Base-by-base conservation (phyloP, 371 early-diverging fungal species). In the Mortierella sp. region DNA sequence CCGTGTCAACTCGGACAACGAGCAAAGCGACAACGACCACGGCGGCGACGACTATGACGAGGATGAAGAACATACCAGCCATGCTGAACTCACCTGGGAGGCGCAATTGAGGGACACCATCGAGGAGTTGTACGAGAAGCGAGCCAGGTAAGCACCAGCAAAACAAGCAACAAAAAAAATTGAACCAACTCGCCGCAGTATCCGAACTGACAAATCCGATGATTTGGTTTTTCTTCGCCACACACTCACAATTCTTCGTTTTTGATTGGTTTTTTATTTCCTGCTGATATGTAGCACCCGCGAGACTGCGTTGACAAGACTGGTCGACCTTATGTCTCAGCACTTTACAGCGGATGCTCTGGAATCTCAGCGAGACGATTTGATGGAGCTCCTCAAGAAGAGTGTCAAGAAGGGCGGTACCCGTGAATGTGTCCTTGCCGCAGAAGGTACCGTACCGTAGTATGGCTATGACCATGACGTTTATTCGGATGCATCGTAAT, bases 381-480 rank as follows among this genome's bases (percentile, higher is more conserved):
- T 87, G 24, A 74, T 94, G 52, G 90, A 91, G 16, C 68, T 89
- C 29, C 86, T 95, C 58, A 90, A 89, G 55, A 88, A 89, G 45
- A 90, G 91, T 22, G 74, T 91, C 45, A 86, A 87, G 63, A 89
- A 88, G 72, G 86, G 86, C 61, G 89, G 88, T 37, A 70, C 80
- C 4, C 85, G 86, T 37, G 95, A 95, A 74, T 87, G 86, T n/a
- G 79, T 87, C 64, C 84, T 92, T 44, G 93, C 94, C 41, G 88
- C 90, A 11, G 86, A 87, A 64, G 94, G 87, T 89, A 16, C 44
- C 41, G 2, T n/a, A n/a, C n/a, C n/a, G n/a, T 31, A 19, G 34
- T 19, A n/a, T n/a, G n/a, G n/a, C 4, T n/a, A 48, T 34, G 55
- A 26, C 16, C 22, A 37, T 34, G 34, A 16, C 37, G 61, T 50